phyloP scores from a whole-genome alignment of 805 yeast species.

The Sungouiozyma intestinalis region DNA sequence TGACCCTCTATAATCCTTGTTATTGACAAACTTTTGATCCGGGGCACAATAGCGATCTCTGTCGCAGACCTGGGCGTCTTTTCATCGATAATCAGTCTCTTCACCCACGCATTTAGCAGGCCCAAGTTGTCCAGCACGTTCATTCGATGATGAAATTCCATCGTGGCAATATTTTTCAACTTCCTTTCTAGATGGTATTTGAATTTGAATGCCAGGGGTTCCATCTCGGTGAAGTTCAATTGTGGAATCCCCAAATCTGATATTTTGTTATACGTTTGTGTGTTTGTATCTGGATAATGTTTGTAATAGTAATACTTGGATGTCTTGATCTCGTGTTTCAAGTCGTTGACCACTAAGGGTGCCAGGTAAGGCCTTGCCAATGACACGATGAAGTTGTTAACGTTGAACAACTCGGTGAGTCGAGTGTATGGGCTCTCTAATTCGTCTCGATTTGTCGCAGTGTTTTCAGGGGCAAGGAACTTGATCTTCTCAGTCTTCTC shows the following conservation, averaged over 20 bases:
- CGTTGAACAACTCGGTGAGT: constrained; percentile 85
- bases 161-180: constrained; percentile 46
- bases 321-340: constrained; percentile 52
- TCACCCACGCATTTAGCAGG: constrained; percentile 54
- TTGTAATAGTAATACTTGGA: constrained; percentile 30
- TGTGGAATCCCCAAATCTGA: constrained; percentile 20
- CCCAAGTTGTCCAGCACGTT: constrained; percentile 74
- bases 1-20: constrained; percentile 72
- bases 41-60: constrained; percentile 88
- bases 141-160: constrained; percentile 79
- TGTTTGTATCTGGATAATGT: constrained; percentile 30
- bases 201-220: constrained; percentile 28
- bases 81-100: constrained; percentile 78
- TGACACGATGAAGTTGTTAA: constrained; percentile 84
- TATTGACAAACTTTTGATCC: constrained; percentile 58
- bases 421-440: constrained; percentile 71
- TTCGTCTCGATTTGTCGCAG: constrained; percentile 30
- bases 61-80: constrained; percentile 69
- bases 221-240: constrained; percentile 26
- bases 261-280: constrained; percentile 11
- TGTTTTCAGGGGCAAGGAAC: constrained; percentile 39
- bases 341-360: constrained; percentile 74
- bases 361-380: constrained; percentile 91
- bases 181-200: constrained; percentile 30
- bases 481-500: constrained; percentile 17